Evolutionary conservation across 768 basidiomycete species (phyloP), one percentile per base, ranked within the genome.

Genomic region (Mycena alexandri): DNA sequence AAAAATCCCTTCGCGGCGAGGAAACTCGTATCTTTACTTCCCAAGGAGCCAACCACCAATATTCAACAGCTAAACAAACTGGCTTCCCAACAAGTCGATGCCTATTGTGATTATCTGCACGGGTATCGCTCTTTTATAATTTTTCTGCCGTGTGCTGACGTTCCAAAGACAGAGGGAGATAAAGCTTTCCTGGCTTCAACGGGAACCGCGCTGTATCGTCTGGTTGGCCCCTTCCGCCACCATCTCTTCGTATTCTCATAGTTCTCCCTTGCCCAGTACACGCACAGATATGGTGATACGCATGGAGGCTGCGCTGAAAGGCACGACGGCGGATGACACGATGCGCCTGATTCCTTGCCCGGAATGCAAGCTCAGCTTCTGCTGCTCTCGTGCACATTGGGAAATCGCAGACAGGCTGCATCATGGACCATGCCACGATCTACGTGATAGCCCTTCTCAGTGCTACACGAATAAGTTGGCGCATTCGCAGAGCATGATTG

Each of bases 271-370:
- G n/a, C n/a, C n/a, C 43, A 53, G 61, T 36, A 62, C 50, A 25
- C 50, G 51, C 41, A 53, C 51, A 44, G 50, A 53, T 25, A 50
- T 60, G 58, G 58, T 60, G 47, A 60, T 60, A 48, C 58, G 36
- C 47, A 60, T 60, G 46, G 50, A 62, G 50, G 42, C 51, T 52
- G 60, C 24, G 38, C 36, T 61, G 60, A 61, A 61, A 43, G 61
- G 51, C 61, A 52, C 41, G 29, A 44, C 42, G 42, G 61, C 44
- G 50, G 51, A 44, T 44, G 51, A 52, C 51, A 61, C 51, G 19
- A 61, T 43, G 51, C 60, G 19, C 61, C 51, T 62, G 50, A 62
- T 53, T 53, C 61, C 61, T 53, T 53, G 61, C 61, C 51, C 61
- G n/a, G 41, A 43, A 52, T 62, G 61, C 61, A 62, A 53, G 51